Evolutionary conservation across 1,284 basidiomycete genomes (phyloP), one percentile per base, ranked within the genome.

Genomic region (Kwoniella shivajii): DNA sequence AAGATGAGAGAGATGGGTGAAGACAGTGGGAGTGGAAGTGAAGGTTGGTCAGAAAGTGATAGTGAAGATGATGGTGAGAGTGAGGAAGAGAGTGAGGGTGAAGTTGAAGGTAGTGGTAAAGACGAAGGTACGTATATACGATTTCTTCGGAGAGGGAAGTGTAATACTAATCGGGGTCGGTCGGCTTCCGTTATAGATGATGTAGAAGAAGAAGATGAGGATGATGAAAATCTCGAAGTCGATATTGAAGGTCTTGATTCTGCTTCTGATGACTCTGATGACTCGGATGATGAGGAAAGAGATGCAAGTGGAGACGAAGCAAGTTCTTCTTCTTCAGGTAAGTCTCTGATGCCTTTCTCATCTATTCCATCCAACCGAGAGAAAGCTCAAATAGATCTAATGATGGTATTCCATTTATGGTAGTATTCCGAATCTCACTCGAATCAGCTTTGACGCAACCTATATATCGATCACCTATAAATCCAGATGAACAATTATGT

Each of bases 381-480:
- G 13, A 48, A 2, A 11, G 46, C 9, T 46, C 13, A n/a, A 6
- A 7, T 46, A 7, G 44, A 26, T 44, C 24, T 27, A 44, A 44
- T 26, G 44, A 9, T n/a, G 26, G 27, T 39, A 9, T 10, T 29
- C 31, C n/a, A 20, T 18, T n/a, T n/a, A n/a, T n/a, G n/a, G 59
- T 42, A 61, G 65, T 72, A 45, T 80, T 83, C 13, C 78, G 79
- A 4, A 81, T 89, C 64, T 81, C 84, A 2, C 79, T 90, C 43
- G 71, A 79, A 43, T 82, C 86, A 64, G 88, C 84, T 11, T 78
- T 88, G 34, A 74, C 75, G 11, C 80, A 87, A 55, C 87, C 90
- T 0, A 72, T 90, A 37, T 88, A 87, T 71, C 31, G 42, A n/a
- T 69, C 82, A 60, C 73, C 86, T 29, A 83, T 50, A 33, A 18